Evolutionary conservation across 345 rosid genomes (phyloP), one percentile per base, ranked within the genome.

Genomic region (Moricandia moricandioides): DNA sequence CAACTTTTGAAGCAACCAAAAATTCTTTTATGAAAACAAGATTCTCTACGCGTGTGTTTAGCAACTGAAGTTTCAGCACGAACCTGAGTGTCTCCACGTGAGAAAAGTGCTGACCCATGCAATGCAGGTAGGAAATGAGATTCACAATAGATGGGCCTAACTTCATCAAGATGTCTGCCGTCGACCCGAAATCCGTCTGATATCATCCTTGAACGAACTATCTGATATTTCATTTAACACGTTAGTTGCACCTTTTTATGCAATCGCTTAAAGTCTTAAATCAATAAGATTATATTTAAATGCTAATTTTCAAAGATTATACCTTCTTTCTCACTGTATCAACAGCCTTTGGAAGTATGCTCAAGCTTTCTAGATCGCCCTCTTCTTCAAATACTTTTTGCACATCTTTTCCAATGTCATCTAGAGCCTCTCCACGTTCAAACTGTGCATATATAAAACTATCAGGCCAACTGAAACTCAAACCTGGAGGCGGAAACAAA

Each of bases 11-110:
- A 64, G 65, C 60, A 7, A 56, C 30, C 26, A 54, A 1, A 47
- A n/a, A 18, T n/a, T 47, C 7, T 47, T 47, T 47, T 49, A 54
- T 54, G 30, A 54, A 21, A 54, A 54, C 30, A 8, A 4, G n/a
- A 54, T 54, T 21, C 59, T 54, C 55, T 49, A 6, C 24, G 21
- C 55, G 55, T 49, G 55, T 14, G 3, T 49, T 49, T 49, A 65
- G 54, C 34, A 47, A 71, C 59, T 29, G 49, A 62, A 72, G 49
- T 59, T 72, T 72, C 58, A 67, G 39, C 2, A 75, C 81, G 37
- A 54, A 88, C 99, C 93, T 95, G 99, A 1, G 99, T 95, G 74
- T 95, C 97, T 73, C 99, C 99, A 37, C 99, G 97, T 55, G 88
- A 83, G 83, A 95, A 95, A 80, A 95, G 75, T 14, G 99, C 82